Evolutionary conservation across 1,139 yeast genomes (phyloP).

Genomic region (Starmera stellimalicola): DNA sequence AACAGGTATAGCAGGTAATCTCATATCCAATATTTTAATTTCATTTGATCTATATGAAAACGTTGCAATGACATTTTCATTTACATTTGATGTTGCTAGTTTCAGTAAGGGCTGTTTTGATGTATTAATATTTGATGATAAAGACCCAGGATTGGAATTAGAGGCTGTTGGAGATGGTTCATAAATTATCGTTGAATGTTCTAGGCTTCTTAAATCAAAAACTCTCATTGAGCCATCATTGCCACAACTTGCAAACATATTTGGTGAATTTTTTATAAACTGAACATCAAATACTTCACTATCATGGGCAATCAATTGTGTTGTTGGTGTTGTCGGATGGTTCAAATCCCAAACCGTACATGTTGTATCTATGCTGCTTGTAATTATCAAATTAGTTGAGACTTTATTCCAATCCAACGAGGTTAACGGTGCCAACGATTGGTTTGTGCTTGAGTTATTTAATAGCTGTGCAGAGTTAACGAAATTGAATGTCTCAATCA

Average conservation of each 20-base stretch:
- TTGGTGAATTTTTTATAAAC: constrained; percentile 65
- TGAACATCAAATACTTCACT: constrained; percentile 90
- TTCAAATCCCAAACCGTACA: constrained; percentile 92
- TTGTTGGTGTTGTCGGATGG: constrained; percentile 55
- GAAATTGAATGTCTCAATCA: constrained; percentile 30
- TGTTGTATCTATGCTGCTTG: constrained; percentile 90
- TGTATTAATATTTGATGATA: constrained; percentile 3
- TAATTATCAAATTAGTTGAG: constrained; percentile 64
- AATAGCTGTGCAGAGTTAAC: constrained; percentile 29
- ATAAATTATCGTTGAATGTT: constrained; percentile 89
- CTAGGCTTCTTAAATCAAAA: constrained; percentile 80
- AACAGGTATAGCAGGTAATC: constrained; percentile 82
- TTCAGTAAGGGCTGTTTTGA: constrained; percentile 57
- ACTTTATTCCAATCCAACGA: constrained; percentile 87
- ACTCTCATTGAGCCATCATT: constrained; percentile 93
- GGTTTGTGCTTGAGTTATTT: constrained; percentile 6
- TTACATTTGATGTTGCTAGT: constrained; percentile 69
- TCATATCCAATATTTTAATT: constrained; percentile 67
- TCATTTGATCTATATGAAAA: constrained; percentile 62
- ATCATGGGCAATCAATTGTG: constrained; percentile 95
- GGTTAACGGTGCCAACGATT: constrained; percentile 68
- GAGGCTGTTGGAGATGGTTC: constrained; percentile 39
- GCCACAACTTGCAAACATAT: constrained; percentile 87
- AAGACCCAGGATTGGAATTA: constrained; percentile 5
- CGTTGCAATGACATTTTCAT: constrained; percentile 75